Base-by-base conservation (phyloP, 202 grass and related monocot genomes). In the Miscanthus sacchariflorus region DNA sequence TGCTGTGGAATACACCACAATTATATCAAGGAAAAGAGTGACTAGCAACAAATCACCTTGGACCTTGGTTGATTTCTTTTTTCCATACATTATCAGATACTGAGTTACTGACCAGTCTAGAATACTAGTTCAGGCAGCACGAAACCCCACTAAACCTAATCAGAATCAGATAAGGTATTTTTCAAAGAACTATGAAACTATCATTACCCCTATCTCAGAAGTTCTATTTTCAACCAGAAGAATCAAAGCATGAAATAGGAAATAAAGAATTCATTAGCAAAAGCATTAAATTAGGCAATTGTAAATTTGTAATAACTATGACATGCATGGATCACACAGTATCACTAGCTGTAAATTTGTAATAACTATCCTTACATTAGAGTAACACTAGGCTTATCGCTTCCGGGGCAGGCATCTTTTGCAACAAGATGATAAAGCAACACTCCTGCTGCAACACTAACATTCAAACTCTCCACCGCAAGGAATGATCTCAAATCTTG, bases 401-500 rank as follows among this genome's bases (percentile, higher is more conserved):
- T 91, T 84, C 64, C 54, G 21, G 61, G 18, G 12, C 24, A 84
- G 65, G 25, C 78, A 88, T 90, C 84, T 69, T 87, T 90, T 80
- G 90, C 83, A 86, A 80, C 85, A 17, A 99, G 90, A 86, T 99
- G 94, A 87, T 95, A 96, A 39, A 99, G 92, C 86, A 99, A 91
- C 89, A 99, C 94, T 27, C 96, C 96, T 63, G 96, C 96, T 23
- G 96, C 96, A 18, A 98, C 94, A 70, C 96, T 98, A 67, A 96
- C 96, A 90, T 98, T 98, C 86, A 98, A 94, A 86, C 96, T 99
- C 92, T 99, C 94, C 46, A 99, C 94, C 1, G 96, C 94, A 86
- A 95, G 83, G 89, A 99, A 96, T 12, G 91, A 95, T 65, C 82
- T 91, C 79, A 91, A 78, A 73, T 91, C 90, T 86, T 86, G 77